Base-by-base conservation (phyloP, 2,329 filamentous ascomycete genomes). In the Venturia effusa region DNA sequence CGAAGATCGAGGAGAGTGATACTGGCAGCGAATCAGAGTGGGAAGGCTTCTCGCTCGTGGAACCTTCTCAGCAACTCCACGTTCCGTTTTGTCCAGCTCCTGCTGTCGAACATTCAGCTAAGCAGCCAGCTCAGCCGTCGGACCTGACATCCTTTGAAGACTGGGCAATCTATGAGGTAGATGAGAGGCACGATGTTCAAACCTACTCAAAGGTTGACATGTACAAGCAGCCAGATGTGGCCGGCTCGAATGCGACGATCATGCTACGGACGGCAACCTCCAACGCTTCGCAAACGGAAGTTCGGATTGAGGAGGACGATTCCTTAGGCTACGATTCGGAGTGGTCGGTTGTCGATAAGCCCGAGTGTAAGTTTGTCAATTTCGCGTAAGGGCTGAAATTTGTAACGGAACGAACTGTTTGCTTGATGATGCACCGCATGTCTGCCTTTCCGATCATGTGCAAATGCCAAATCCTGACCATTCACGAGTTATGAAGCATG, bases 11-110 rank as follows among this genome's bases (percentile, higher is more conserved):
- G 22, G 59, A 60, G n/a, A 60, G 59, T 15, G 59, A 60, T 60
- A 43, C 37, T 27, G n/a, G 34, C 37, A 60, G 59, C 13, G 59
- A 60, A 15, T 22, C n/a, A 19, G 59, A 60, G 22, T 34, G 15
- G 17, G 59, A 60, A 41, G 59, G 34, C n/a, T 60, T 60, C 40
- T 60, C 59, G n/a, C 59, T 60, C 22, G 34, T 60, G 5, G 27
- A 60, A 8, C 7, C 15, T 13, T 37, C 37, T 1, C 2, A 60
- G 34, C 51, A 57, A 32, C 51, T n/a, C 8, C 30, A 34, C 4
- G n/a, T 55, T n/a, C 27, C 51, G 34, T 48, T 8, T 4, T 22
- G 30, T 55, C 24, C 27, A n/a, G 27, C 51, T 57, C 27, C 51
- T 8, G 15, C 51, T 0, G 51, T 51, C 11, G 4, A 27, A 24